Conservation (phyloP, 257 asterid species). For the Solanum sitiens region DNA sequence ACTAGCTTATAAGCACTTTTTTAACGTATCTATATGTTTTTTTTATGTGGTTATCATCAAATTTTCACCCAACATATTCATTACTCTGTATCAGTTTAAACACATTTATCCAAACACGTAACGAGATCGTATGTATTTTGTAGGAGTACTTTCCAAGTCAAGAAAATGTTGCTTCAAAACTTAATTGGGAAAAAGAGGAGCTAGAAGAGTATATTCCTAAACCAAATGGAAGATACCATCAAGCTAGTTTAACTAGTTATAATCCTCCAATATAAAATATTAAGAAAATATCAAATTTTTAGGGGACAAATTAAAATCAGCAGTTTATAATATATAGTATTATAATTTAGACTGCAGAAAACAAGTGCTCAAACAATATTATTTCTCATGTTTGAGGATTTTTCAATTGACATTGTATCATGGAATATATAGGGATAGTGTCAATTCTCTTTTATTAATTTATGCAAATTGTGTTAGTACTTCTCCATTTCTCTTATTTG, state of each 20-base stretch:
- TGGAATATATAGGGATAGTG: neutral
- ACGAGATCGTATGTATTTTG: neutral
- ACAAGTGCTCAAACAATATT: neutral
- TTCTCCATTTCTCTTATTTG: neutral
- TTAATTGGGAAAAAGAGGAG: slow-evolving; percentile 15
- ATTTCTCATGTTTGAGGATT: neutral
- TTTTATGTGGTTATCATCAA: neutral
- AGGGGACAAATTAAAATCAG: neutral
- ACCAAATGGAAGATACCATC: neutral
- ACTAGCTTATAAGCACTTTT: neutral
- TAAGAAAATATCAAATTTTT: neutral
- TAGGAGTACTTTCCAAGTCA: slow-evolving; percentile 22
- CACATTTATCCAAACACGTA: neutral
- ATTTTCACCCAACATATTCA: neutral
- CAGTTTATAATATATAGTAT: neutral
- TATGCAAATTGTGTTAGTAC: neutral
- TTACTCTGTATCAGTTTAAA: neutral
- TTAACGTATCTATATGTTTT: neutral
- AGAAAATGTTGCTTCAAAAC: slow-evolving; percentile 15
- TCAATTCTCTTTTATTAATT: neutral
- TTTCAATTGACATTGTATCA: neutral
- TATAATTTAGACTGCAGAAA: neutral
- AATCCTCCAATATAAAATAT: neutral
- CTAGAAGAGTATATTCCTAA: neutral
- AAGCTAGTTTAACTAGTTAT: neutral